phyloP scores from a whole-genome alignment of 768 basidiomycete species.

The Panaeolus cyanescens region DNA sequence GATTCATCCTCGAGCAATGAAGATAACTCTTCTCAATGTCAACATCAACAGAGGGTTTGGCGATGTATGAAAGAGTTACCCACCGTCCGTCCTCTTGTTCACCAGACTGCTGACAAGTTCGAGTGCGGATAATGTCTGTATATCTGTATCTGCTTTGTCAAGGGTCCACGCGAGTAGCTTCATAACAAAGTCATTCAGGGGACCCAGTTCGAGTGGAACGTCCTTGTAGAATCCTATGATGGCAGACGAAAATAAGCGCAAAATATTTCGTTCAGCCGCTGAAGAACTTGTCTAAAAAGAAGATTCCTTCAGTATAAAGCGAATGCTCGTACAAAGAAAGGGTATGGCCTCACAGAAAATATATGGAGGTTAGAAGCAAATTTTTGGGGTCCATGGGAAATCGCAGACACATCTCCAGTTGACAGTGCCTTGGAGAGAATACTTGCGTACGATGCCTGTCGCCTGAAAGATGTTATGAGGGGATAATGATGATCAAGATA shows the following conservation, averaged over 20 bases:
- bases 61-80: slow-evolving; percentile 16
- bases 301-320: slow-evolving; percentile 13
- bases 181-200: slow-evolving; percentile 47
- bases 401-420: slow-evolving; percentile 48
- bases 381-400: slow-evolving; percentile 61
- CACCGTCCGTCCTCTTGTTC: slow-evolving; percentile 79
- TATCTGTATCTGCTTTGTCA: slow-evolving; percentile 39
- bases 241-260: slow-evolving; percentile 67
- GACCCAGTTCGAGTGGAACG: slow-evolving; percentile 37
- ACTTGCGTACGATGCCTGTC: slow-evolving; percentile 59
- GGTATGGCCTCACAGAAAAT: slow-evolving; percentile 43
- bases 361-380: slow-evolving; percentile 50
- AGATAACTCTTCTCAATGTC: slow-evolving; percentile 39
- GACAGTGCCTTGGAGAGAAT: slow-evolving; percentile 53
- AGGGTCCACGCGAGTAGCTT: slow-evolving; percentile 64
- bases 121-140: slow-evolving; percentile 58
- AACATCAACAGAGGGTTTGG: background rate
- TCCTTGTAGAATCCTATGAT: slow-evolving; percentile 68
- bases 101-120: slow-evolving; percentile 67
- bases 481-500: background rate
- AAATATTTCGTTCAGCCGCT: slow-evolving; percentile 57
- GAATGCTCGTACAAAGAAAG: background rate
- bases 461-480: slow-evolving; percentile 39
- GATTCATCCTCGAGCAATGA: slow-evolving; percentile 46
- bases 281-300: slow-evolving; percentile 44